Base-by-base conservation (phyloP, 768 basidiomycete genomes). In the Baorangia bicolor region DNA sequence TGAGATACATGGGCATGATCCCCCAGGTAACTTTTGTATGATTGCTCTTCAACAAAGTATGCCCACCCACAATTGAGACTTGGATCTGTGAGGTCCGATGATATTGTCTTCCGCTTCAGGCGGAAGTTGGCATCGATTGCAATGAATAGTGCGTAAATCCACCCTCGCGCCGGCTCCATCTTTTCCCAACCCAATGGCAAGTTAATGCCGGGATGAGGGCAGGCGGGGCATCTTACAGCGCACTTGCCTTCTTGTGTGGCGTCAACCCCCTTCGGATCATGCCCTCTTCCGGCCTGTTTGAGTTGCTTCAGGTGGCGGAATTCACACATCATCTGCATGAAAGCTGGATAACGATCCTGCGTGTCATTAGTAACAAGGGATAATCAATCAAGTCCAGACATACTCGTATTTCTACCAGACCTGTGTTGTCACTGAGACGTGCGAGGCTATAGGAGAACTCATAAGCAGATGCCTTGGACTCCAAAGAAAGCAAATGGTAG, bases 111-210 rank as follows among this genome's bases (percentile, higher is more conserved):
- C 3, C 40, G 48, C 42, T 72, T 70, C 30, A 72, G 41, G 4
- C 61, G 58, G 37, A 74, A 73, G 49, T 68, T 69, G 0, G 68
- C 68, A 48, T 73, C 67, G 1, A 67, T 60, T 1, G 67, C 65
- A 1, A 73, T 5, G 28, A 67, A 68, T 0, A 69, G 23, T 0
- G 55, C 53, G 42, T 69, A 72, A 1, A 54, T 14, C 63, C 55
- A n/a, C n/a, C n/a, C n/a, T n/a, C n/a, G n/a, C n/a, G n/a, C n/a
- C n/a, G n/a, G n/a, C n/a, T n/a, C n/a, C n/a, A n/a, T n/a, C n/a
- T n/a, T n/a, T n/a, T 44, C 16, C 53, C 53, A 55, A 2, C 25
- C 48, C 13, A 2, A 7, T 0, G 33, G 57, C 5, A 58, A 23
- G 18, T 58, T 55, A 0, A 49, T 58, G 1, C 57, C 48, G 1